Percentiles rank a stretch among this genome's conserved stretches.
Conservation (phyloP, 2,329 filamentous ascomycete genomes). For the Talaromyces sp. region DNA sequence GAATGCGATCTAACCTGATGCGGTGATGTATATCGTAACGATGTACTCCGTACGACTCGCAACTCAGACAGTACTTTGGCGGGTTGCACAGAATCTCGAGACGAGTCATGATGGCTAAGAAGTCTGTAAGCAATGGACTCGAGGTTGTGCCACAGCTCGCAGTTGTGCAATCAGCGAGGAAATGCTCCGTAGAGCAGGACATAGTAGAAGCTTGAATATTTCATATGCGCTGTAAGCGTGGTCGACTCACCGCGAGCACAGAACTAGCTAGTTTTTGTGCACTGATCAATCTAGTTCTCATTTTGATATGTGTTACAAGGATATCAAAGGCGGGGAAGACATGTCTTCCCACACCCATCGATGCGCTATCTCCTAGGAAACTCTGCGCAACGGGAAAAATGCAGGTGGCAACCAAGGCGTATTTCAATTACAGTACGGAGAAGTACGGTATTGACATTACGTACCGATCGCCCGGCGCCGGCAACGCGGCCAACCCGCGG, state of each 20-base stretch:
- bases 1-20: not conserved
- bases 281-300: not conserved
- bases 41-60: not conserved
- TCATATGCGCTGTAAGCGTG: conserved; percentile 4
- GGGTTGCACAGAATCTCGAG: conserved; percentile 3
- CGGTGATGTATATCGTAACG: not conserved
- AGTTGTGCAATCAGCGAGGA: not conserved
- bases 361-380: not conserved
- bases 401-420: not conserved
- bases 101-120: not conserved
- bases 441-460: not conserved
- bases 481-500: conserved; percentile 1
- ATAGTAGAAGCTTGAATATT: not conserved
- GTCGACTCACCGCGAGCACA: conserved; percentile 3
- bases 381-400: not conserved
- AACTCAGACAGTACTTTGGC: not conserved
- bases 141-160: not conserved
- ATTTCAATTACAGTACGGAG: not conserved
- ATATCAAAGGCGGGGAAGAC: conserved; percentile 11
- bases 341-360: not conserved
- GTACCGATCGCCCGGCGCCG: conserved; percentile 13
- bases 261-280: not conserved
- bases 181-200: not conserved
- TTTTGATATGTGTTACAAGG: not conserved
- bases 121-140: not conserved